Base-by-base conservation (phyloP, 2,329 filamentous ascomycete genomes). In the Colletotrichum gigasporum region DNA sequence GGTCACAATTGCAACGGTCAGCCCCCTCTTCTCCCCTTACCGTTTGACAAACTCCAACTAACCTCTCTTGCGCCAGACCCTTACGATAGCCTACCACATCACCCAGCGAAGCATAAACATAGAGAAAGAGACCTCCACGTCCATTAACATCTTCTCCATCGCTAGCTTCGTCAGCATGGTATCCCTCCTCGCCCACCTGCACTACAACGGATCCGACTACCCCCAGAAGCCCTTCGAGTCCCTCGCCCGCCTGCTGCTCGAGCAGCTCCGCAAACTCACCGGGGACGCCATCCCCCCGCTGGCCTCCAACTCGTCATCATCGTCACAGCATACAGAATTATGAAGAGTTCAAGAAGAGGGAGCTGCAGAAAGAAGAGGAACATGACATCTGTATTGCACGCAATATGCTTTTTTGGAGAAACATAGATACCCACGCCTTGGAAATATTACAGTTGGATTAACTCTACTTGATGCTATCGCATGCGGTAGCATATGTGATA, bases 51-150 rank as follows among this genome's bases (percentile, higher is more conserved):
- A n/a, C n/a, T n/a, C n/a, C 10, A 24, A 20, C 39, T 60, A 22
- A 58, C 34, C 34, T 44, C 41, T 52, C 50, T 34, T 28, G 24
- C 18, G 6, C 2, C 70, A 91, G 89, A 91, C 88, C 41, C 79
- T 94, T 39, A 93, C 91, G 2, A 84, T 90, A 56, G 84, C 90
- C 69, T 94, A 94, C 77, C 91, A 94, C 74, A 82, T 91, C 65
- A 92, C 90, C 12, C 90, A 94, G 76, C 89, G 91, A 70, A 91
- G 91, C 72, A 91, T 93, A 73, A 92, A 89, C 71, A 94, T 94
- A 70, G 88, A 90, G 72, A 92, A 91, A 72, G 91, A 93, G 79
- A 94, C 91, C 1, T 88, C 89, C 47, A 90, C 90, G 9, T 92
- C 90, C n/a, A 85, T 94, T 67, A 88, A 89, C 69, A 89, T 93